Percentiles rank a stretch among this genome's conserved stretches.
Evolutionary conservation across 805 yeast species (phyloP).

Genomic region (Cyberlindnera subsufficiens): DNA sequence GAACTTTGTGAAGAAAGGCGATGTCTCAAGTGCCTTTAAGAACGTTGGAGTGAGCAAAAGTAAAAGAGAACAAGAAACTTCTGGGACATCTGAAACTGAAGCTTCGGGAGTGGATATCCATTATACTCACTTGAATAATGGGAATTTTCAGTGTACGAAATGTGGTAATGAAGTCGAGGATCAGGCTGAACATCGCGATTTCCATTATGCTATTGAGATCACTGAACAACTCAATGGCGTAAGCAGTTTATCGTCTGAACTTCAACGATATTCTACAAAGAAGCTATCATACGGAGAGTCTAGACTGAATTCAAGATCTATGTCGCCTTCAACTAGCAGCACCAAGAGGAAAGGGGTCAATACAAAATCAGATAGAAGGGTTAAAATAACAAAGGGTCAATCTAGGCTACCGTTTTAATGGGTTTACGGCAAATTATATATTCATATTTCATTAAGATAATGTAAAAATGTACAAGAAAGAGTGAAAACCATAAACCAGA

Average conservation of each 20-base stretch:
- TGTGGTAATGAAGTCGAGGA: constrained; percentile 18
- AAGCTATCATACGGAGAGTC: constrained; percentile 7
- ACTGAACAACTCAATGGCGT: constrained; percentile 38
- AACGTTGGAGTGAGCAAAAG: neutral
- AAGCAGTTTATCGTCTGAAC: constrained; percentile 12
- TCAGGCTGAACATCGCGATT: constrained; percentile 45
- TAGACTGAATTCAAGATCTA: constrained; percentile 1
- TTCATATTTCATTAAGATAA: neutral
- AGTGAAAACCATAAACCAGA: neutral
- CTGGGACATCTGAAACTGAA: neutral
- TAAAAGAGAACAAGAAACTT: neutral
- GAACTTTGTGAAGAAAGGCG: constrained; percentile 16
- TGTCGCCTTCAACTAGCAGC: constrained; percentile 1
- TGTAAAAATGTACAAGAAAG: neutral
- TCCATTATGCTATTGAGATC: constrained; percentile 45
- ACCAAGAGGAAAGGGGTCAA: neutral
- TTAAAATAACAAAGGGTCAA: constrained; percentile 15
- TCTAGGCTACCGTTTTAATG: constrained; percentile 19
- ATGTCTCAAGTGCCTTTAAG: constrained; percentile 7
- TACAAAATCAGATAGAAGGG: constrained; percentile 6
- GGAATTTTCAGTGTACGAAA: constrained; percentile 6
- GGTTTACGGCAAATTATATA: neutral
- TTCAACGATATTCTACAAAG: constrained; percentile 5
- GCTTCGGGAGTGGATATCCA: neutral
- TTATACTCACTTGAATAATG: neutral